These are phyloP conservation scores for Cladosporium sphaerospermum DNA, from an alignment of 2,329 filamentous ascomycete species.

Conservation along the genomic window DNA sequence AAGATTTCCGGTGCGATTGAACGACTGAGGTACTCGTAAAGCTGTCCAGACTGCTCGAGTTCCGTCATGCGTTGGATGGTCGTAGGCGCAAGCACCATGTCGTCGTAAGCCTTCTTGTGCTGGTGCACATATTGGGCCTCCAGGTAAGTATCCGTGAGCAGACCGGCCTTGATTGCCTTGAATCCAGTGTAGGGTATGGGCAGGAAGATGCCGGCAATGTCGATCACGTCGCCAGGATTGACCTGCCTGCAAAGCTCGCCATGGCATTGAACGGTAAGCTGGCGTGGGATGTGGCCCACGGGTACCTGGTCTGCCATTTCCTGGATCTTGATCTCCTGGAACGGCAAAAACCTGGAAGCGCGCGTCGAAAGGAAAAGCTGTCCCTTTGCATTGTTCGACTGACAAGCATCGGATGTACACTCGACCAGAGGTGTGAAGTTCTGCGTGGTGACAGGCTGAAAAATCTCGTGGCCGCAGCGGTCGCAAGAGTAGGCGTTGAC, in stretches of 20 bases:
- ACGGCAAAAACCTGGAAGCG: conserved; percentile 92
- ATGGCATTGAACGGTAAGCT: conserved; percentile 82
- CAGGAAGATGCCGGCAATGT: conserved; percentile 90
- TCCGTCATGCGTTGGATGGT: conserved; percentile 80
- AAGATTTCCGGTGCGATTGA: conserved; percentile 98
- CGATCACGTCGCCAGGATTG: conserved; percentile 89
- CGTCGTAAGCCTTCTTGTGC: conserved; percentile 97
- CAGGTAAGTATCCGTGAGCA: conserved; percentile 95
- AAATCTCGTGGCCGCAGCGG: conserved; percentile 92
- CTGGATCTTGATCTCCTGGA: conserved; percentile 98
- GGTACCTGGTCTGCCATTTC: conserved; percentile 99
- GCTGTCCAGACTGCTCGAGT: conserved; percentile 76
- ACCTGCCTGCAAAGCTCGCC: conserved; percentile 79
- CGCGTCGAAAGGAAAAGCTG: conserved; percentile 92
- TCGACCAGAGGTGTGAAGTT: conserved; percentile 81
- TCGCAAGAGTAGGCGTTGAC: conserved; percentile 98
- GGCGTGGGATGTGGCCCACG: conserved; percentile 92
- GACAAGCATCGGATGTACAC: conserved; percentile 87
- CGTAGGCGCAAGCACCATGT: conserved; percentile 75
- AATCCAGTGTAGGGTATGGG: conserved; percentile 99
- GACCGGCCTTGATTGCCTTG: conserved; percentile 88
- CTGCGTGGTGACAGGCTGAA: conserved; percentile 88
- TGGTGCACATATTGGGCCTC: conserved; percentile 91
- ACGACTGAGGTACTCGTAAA: conserved; percentile 91
- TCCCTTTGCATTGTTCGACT: conserved; percentile 83